Base-by-base conservation (phyloP, 371 early-diverging fungal genomes). In the Mortierella sp. region DNA sequence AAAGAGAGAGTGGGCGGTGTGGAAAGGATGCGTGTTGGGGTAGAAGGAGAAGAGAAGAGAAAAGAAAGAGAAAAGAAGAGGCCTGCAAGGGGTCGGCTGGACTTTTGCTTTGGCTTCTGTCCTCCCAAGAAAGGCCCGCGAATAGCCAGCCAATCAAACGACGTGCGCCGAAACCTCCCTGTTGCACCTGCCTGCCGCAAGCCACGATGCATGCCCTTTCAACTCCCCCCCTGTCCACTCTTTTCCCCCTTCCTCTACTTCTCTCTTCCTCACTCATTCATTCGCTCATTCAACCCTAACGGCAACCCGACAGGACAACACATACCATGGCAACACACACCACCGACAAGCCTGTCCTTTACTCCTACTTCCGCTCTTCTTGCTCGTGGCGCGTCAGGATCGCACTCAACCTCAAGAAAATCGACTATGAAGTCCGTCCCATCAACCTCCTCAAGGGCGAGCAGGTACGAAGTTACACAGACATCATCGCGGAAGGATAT, bases 341-440 rank as follows among this genome's bases (percentile, higher is more conserved):
- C 70, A 16, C 51, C 24, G 74, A 79, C 31, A 76, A 61, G 26
- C 93, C 94, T 13, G 80, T 91, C 5, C 89, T 97, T 6, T 96
- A 96, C 88, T 86, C 91, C 8, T 96, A 95, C 89, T 97, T 90
- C 88, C 92, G 95, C 43, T 95, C 95, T 43, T 92, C 93, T 10
- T 93, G 94, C 72, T 91, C 95, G 3, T 96, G 93, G 89, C 93
- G 98, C 78, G 95, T 97, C 43, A 89, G 97, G 53, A 92, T 95
- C 70, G 95, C 93, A 26, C 88, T 97, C 40, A 89, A 90, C 79
- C 91, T 89, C 91, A 97, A 97, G 82, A 91, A 90, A 37, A 92
- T 98, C 54, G 88, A 89, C 8, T 96, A 95, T 83, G 93, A 95
- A 48, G 48, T 86, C 24, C 81, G 78, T 5, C 87, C 91, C 44